Conservation (phyloP, 176 grass and related monocot species). For the Raddia distichophylla region DNA sequence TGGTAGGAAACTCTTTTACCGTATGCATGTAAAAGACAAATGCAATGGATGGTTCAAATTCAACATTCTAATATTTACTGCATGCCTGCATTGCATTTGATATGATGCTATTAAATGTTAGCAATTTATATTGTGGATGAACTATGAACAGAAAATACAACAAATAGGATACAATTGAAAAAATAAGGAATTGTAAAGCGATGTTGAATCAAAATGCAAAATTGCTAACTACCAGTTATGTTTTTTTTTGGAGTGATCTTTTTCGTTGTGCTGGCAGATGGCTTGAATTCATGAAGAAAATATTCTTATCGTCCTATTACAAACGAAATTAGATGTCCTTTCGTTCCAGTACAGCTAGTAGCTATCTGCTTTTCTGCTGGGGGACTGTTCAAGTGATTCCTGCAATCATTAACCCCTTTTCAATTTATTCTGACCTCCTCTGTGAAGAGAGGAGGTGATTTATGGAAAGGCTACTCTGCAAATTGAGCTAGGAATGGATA, state of each 20-base stretch:
- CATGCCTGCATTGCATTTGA: not conserved
- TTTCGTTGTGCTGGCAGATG: not conserved
- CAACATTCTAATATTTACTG: not conserved
- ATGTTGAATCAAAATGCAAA: conserved; percentile 9
- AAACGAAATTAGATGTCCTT: conserved; percentile 9
- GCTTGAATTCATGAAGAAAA: conserved; percentile 2
- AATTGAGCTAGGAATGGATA: not conserved
- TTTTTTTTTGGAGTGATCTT: not conserved
- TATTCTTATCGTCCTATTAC: conserved; percentile 15
- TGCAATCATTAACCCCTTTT: not conserved
- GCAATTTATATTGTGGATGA: conserved; percentile 11
- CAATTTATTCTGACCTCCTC: not conserved
- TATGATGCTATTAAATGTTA: conserved; percentile 2
- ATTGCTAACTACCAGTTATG: not conserved
- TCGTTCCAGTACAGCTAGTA: conserved; percentile 8
- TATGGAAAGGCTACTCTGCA: not conserved
- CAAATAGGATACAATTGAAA: not conserved
- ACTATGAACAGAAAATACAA: not conserved
- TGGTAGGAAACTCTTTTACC: too few relatives aligned
- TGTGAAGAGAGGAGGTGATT: not conserved
- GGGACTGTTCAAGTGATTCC: conserved; percentile 9
- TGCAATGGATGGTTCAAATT: conserved; percentile 1
- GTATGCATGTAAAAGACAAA: too few relatives aligned
- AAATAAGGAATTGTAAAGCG: not conserved
- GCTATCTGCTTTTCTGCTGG: not conserved